Conservation (phyloP, 1,139 yeast genomes). For the Protomyces pachydermus region DNA sequence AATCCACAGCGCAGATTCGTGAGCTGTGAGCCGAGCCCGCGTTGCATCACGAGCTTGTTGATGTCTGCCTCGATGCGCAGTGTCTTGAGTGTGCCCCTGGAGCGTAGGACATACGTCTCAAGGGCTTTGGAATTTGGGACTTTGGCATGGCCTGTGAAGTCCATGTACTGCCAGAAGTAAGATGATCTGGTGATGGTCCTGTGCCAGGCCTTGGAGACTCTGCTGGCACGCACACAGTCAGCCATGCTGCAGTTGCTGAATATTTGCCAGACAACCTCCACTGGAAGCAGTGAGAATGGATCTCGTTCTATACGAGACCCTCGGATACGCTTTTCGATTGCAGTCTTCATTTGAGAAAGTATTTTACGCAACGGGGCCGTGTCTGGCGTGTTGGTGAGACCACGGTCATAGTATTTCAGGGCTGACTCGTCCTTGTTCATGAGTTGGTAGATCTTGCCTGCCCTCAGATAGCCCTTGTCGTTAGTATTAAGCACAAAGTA, state of each 20-base stretch:
- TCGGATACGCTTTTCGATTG: constrained; percentile 2
- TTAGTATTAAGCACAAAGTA: neutral
- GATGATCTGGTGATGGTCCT: neutral
- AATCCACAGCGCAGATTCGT: neutral
- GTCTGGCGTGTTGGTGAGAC: neutral
- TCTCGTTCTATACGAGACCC: neutral
- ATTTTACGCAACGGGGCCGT: neutral
- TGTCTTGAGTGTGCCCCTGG: neutral
- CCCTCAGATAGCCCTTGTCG: constrained; percentile 14
- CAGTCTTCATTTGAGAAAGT: neutral
- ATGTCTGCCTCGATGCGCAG: neutral
- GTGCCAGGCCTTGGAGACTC: neutral
- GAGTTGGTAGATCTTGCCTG: constrained; percentile 14
- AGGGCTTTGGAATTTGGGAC: neutral
- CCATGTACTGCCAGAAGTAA: neutral
- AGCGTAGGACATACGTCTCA: neutral
- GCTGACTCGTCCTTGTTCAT: constrained; percentile 11
- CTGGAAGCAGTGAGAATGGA: neutral
- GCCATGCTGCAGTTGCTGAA: neutral
- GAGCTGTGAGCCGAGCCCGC: neutral
- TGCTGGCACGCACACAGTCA: neutral
- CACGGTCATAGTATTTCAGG: constrained; percentile 4
- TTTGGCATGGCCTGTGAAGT: neutral
- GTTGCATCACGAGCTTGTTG: neutral
- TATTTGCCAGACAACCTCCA: constrained; percentile 8